phyloP scores from a whole-genome alignment of 2,329 filamentous ascomycete genomes.

The Trichophyton benhamiae region DNA sequence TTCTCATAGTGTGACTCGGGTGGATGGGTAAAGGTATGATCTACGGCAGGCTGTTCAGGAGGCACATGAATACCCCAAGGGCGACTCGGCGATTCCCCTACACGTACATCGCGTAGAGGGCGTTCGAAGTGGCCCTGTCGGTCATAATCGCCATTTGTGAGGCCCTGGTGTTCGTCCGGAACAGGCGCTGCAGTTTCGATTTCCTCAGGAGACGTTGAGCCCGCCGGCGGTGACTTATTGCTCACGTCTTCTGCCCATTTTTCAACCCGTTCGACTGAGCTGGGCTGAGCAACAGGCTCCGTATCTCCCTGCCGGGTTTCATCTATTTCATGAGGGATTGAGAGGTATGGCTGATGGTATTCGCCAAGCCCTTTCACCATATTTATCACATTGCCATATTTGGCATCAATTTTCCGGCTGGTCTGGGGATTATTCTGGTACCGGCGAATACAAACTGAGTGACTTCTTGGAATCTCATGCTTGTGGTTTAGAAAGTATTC shows the following conservation, averaged over 20 bases:
- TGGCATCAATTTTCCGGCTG: slow-evolving; percentile 78
- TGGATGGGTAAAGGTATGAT: slow-evolving; percentile 11
- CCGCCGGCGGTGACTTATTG: slow-evolving; percentile 34
- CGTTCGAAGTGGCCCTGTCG: slow-evolving; percentile 69
- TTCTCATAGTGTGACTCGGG: neutral
- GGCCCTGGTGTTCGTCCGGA: slow-evolving; percentile 21
- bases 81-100: slow-evolving; percentile 83
- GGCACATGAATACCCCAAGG: slow-evolving; percentile 89
- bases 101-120: slow-evolving; percentile 73
- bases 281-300: slow-evolving; percentile 22
- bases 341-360: slow-evolving; percentile 79
- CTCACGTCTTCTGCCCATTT: slow-evolving; percentile 75
- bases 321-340: slow-evolving; percentile 37
- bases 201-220: neutral
- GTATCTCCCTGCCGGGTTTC: slow-evolving; percentile 23
- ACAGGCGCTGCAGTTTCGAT: neutral
- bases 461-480: slow-evolving; percentile 83
- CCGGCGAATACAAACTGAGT: slow-evolving; percentile 79
- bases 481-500: slow-evolving; percentile 92
- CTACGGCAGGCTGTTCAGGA: slow-evolving; percentile 34
- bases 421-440: slow-evolving; percentile 80
- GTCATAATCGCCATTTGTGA: slow-evolving; percentile 40
- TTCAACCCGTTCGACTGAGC: slow-evolving; percentile 60
- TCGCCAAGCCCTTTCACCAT: slow-evolving; percentile 87
- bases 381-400: slow-evolving; percentile 80